phyloP scores from a whole-genome alignment of 2,329 filamentous ascomycete genomes.

The Didymella sp. region DNA sequence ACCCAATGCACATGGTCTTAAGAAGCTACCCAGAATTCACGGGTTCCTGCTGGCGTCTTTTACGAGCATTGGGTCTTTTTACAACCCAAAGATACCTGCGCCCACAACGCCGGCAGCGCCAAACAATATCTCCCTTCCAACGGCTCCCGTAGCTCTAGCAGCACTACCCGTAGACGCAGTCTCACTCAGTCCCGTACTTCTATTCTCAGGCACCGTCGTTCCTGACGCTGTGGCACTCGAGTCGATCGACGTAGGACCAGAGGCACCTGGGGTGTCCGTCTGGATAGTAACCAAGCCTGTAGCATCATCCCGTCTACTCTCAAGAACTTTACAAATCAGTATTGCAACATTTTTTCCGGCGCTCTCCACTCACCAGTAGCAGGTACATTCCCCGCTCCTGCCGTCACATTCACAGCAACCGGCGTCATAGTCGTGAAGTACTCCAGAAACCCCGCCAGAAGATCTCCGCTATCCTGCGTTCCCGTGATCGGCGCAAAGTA shows the following conservation, averaged over 20 bases:
- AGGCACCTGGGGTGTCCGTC: not conserved
- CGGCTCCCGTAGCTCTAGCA: conserved; percentile 1
- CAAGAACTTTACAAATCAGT: conserved; percentile 12
- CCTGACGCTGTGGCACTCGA: not conserved
- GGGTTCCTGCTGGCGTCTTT: too few relatives aligned
- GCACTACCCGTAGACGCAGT: conserved; percentile 1
- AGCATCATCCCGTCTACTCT: conserved; percentile 9
- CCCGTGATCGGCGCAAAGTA: conserved; percentile 5
- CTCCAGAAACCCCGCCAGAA: conserved; percentile 8
- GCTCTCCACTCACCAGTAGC: conserved; percentile 13
- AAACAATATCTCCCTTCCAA: conserved; percentile 14
- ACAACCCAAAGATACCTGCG: conserved; percentile 13
- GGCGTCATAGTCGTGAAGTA: conserved; percentile 19
- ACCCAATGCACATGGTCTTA: too few relatives aligned
- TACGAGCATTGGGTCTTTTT: not conserved
- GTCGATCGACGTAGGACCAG: too few relatives aligned
- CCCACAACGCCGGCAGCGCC: conserved; percentile 18
- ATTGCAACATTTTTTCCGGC: too few relatives aligned
- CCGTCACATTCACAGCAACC: conserved; percentile 17
- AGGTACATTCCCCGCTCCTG: conserved; percentile 14
- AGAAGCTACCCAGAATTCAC: too few relatives aligned
- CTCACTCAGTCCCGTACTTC: not conserved
- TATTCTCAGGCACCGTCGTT: not conserved
- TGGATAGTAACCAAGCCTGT: conserved; percentile 7
- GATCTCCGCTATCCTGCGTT: not conserved